Evolutionary conservation across 371 early-diverging fungal genomes (phyloP).

Genomic region (Rhizopus delemar): DNA sequence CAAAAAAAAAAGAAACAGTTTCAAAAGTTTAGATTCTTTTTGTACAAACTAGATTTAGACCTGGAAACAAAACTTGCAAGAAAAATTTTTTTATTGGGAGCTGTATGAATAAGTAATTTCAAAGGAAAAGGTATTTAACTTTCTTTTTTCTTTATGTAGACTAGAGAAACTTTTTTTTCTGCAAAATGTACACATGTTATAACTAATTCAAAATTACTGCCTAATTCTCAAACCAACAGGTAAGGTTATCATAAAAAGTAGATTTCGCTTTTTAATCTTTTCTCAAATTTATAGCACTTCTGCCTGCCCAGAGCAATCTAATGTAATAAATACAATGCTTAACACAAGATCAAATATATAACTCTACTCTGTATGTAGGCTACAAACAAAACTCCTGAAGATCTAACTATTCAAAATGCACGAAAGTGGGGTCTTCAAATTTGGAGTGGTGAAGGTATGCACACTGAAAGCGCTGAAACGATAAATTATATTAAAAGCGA

Average conservation of each 20-base stretch:
- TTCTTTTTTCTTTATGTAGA: constrained; percentile 11
- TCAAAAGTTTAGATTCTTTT: constrained; percentile 3
- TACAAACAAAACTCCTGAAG: constrained; percentile 10
- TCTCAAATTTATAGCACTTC: no score
- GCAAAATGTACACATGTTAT: constrained; percentile 49
- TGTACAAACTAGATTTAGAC: not conserved
- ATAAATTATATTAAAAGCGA: no score
- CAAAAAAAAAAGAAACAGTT: constrained; percentile 4
- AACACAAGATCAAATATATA: constrained; percentile 18
- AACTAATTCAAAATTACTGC: constrained; percentile 30
- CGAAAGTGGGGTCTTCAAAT: constrained; percentile 11
- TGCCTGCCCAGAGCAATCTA: not conserved
- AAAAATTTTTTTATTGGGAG: constrained; percentile 25
- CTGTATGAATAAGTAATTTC: constrained; percentile 18
- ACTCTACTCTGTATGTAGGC: not conserved
- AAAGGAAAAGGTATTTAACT: not conserved
- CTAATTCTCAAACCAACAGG: constrained; percentile 1
- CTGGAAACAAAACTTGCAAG: not conserved
- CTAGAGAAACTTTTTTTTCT: constrained; percentile 47
- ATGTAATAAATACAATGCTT: not conserved
- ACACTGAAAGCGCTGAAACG: no score
- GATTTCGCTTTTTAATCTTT: not conserved
- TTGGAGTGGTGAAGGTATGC: constrained; percentile 23
- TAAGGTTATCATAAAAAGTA: constrained; percentile 12
- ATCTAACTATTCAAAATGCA: constrained; percentile 16